Percentiles rank a stretch among this genome's conserved stretches.
phyloP scores from a whole-genome alignment of 164 flowering plant genomes.

The Buxus sempervirens region DNA sequence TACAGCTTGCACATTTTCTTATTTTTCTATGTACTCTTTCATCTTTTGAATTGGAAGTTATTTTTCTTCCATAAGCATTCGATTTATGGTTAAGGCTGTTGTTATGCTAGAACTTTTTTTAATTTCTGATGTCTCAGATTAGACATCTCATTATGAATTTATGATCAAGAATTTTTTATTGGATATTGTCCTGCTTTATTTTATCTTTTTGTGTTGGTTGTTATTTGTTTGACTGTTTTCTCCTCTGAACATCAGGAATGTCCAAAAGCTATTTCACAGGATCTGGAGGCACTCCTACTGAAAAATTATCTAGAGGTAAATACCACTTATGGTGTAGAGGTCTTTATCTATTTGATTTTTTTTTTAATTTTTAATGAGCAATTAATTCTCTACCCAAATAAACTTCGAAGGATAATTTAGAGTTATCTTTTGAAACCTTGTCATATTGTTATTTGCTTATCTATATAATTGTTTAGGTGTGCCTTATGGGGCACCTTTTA shows the following conservation, averaged over 20 bases:
- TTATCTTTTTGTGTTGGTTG: background rate
- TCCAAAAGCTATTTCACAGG: constrained; percentile 49
- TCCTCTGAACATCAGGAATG: constrained; percentile 56
- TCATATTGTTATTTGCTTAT: background rate
- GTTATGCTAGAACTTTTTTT: background rate
- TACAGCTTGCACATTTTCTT: too few species aligned
- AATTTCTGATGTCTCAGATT: background rate
- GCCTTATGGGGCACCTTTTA: background rate
- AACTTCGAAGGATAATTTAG: too few species aligned
- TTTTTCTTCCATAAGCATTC: background rate
- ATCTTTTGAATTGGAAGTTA: background rate
- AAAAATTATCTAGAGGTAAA: constrained; percentile 72
- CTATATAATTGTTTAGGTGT: background rate
- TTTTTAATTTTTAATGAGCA: background rate
- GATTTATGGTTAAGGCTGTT: background rate
- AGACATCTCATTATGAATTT: background rate
- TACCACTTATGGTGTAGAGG: background rate
- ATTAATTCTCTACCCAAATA: too few species aligned
- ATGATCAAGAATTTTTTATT: background rate
- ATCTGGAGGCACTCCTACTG: constrained; percentile 74
- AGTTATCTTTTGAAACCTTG: background rate
- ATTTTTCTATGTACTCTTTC: too few species aligned
- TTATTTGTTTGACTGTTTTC: constrained; percentile 8
- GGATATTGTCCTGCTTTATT: too few species aligned
- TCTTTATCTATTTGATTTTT: background rate